A percentile compares a stretch with the other conserved stretches of the same genome.
Evolutionary conservation across 352 stramenopile genomes (phyloP).

Genomic region (Pythium guiyangense): DNA sequence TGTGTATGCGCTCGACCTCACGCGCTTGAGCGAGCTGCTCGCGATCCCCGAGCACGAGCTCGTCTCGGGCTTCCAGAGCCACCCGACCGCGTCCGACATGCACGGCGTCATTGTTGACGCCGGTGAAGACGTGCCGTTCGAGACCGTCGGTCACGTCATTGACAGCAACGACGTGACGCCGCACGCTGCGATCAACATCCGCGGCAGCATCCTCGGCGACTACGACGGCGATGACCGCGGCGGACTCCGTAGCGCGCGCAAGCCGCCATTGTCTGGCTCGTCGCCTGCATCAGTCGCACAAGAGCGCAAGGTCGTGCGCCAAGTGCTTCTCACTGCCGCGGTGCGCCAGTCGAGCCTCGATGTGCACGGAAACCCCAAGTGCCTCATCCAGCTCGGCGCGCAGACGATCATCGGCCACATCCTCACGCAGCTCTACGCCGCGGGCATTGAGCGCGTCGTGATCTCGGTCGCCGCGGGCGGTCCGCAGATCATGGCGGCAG

Average conservation of each 20-base stretch:
- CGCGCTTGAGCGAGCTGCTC: conserved; percentile 59
- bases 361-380: conserved; percentile 76
- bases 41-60: conserved; percentile 62
- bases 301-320: conserved; percentile 30
- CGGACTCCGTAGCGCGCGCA: neutral
- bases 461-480: conserved; percentile 83
- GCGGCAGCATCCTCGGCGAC: neutral
- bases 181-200: neutral
- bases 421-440: conserved; percentile 74
- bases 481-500: conserved; percentile 74
- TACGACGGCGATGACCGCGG: neutral
- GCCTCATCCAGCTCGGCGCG: conserved; percentile 64
- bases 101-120: conserved; percentile 77
- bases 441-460: conserved; percentile 77
- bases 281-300: neutral
- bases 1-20: conserved; percentile 67
- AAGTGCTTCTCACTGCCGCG: conserved; percentile 76
- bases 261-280: neutral
- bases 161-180: neutral
- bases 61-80: conserved; percentile 64
- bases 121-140: conserved; percentile 73
- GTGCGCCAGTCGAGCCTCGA: conserved; percentile 79
- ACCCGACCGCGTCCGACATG: conserved; percentile 68
- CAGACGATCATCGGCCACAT: conserved; percentile 83
- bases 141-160: conserved; percentile 46